Conservation (phyloP, 2,329 filamentous ascomycete species). For the Aspergillus sp. region DNA sequence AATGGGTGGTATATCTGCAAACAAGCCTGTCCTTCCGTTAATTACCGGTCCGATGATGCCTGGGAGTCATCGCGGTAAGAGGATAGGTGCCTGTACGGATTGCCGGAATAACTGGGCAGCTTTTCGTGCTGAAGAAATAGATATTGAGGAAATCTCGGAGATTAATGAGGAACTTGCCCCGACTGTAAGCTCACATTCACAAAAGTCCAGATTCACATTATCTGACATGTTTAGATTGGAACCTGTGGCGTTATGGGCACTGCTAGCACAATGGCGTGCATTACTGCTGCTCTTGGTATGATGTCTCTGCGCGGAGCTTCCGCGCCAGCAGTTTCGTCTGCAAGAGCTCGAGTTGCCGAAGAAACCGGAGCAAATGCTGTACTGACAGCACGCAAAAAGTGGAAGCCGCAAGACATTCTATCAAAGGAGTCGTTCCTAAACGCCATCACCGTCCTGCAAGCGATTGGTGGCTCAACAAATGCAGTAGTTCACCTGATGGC, state of each 20-base stretch:
- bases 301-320: slow-evolving; percentile 55
- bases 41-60: slow-evolving; percentile 76
- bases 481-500: slow-evolving; percentile 56
- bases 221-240: slow-evolving; percentile 35
- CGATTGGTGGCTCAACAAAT: slow-evolving; percentile 59
- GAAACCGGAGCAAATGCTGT: slow-evolving; percentile 54
- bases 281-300: slow-evolving; percentile 53
- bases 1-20: slow-evolving; percentile 74
- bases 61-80: slow-evolving; percentile 62
- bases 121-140: slow-evolving; percentile 64
- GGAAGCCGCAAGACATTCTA: slow-evolving; percentile 47
- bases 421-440: slow-evolving; percentile 52
- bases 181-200: slow-evolving; percentile 50
- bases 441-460: slow-evolving; percentile 54
- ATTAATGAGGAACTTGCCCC: slow-evolving; percentile 73
- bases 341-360: slow-evolving; percentile 54
- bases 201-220: too few relatives aligned
- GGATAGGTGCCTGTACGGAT: slow-evolving; percentile 73
- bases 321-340: slow-evolving; percentile 55
- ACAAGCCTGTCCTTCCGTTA: slow-evolving; percentile 68
- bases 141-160: slow-evolving; percentile 69
- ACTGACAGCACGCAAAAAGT: slow-evolving; percentile 37
- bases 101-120: slow-evolving; percentile 73
- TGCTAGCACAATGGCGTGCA: slow-evolving; percentile 58
- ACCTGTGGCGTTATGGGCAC: slow-evolving; percentile 61